phyloP scores from a whole-genome alignment of 768 basidiomycete genomes.

The Paxillus ammoniavirescens region DNA sequence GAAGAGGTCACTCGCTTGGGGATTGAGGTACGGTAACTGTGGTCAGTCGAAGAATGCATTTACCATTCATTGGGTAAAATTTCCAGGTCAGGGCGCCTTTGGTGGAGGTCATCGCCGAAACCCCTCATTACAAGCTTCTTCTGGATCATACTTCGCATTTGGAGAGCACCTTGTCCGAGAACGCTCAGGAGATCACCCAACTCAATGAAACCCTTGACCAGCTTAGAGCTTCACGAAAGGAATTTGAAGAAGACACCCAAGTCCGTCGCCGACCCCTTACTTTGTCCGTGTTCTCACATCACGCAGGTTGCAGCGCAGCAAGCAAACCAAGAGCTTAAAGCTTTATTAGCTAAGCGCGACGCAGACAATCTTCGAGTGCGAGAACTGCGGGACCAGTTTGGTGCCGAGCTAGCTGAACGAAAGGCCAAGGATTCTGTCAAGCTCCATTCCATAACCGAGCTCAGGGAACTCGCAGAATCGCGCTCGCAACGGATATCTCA shows the following conservation, averaged over 20 bases:
- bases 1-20: conserved; percentile 45
- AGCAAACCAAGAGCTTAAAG: conserved; percentile 61
- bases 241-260: conserved; percentile 44
- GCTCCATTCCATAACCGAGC: conserved; percentile 58
- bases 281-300: conserved; percentile 11
- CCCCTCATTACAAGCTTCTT: conserved; percentile 54
- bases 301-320: conserved; percentile 43
- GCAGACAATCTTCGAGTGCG: conserved; percentile 66
- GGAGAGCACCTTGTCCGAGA: conserved; percentile 42
- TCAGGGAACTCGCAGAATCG: conserved; percentile 61
- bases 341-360: conserved; percentile 60
- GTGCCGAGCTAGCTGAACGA: conserved; percentile 66
- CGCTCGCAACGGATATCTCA: conserved; percentile 72
- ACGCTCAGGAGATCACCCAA: conserved; percentile 35
- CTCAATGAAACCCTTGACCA: conserved; percentile 45
- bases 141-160: conserved; percentile 51
- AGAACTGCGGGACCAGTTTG: conserved; percentile 66
- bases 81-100: conserved; percentile 42
- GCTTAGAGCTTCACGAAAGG: conserved; percentile 38
- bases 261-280: conserved; percentile 34
- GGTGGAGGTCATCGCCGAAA: conserved; percentile 45
- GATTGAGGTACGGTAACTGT: conserved; percentile 39
- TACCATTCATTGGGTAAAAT: neutral
- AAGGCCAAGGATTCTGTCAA: conserved; percentile 62
- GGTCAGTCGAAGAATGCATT: neutral